Evolutionary conservation across 495 filamentous ascomycete genomes (phyloP), one percentile per base, ranked within the genome.

Genomic region (Trichoderma gamsii): DNA sequence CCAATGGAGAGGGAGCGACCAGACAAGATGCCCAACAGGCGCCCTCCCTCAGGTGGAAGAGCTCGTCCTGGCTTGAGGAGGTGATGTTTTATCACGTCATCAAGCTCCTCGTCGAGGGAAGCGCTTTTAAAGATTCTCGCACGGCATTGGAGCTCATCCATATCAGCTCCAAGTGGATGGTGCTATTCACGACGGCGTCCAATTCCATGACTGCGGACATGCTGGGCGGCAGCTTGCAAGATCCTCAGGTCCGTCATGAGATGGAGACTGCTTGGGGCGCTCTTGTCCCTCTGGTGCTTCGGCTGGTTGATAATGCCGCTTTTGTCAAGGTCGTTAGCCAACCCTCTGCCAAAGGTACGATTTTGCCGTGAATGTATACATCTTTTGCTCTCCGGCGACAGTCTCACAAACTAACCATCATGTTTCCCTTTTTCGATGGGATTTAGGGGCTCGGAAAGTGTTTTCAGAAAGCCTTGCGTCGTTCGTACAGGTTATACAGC

Each of bases 401-500:
- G 3, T 38, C 35, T 13, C 51, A 12, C 13, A 44, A n/a, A 67
- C 21, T 18, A 32, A 21, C 65, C 63, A 18, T 49, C 41, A 44
- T 11, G 29, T 43, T 66, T 79, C 66, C 73, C 70, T 38, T 65
- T 41, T 29, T 59, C 21, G 9, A 21, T 69, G 29, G 1, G 29
- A 29, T 29, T 29, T 29, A 86, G 82, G 75, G 63, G 59, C 77
- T 49, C 76, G 81, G 68, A 80, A 81, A 69, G 67, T 72, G 56
- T 76, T 90, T 64, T 78, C 79, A 4, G 73, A 80, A 21, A 75
- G 79, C 29, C 69, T 90, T 38, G 80, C 81, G 7, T 69, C 64
- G 43, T 88, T 89, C 69, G 75, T 85, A 15, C 82, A 86, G 6
- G 78, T 83, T 7, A 74, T 87, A 18, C 71, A 84, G 41, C 83